These are phyloP conservation scores for Hypomontagnella submonticulosa DNA, from an alignment of 495 filamentous ascomycete genomes.

Conservation along the genomic window DNA sequence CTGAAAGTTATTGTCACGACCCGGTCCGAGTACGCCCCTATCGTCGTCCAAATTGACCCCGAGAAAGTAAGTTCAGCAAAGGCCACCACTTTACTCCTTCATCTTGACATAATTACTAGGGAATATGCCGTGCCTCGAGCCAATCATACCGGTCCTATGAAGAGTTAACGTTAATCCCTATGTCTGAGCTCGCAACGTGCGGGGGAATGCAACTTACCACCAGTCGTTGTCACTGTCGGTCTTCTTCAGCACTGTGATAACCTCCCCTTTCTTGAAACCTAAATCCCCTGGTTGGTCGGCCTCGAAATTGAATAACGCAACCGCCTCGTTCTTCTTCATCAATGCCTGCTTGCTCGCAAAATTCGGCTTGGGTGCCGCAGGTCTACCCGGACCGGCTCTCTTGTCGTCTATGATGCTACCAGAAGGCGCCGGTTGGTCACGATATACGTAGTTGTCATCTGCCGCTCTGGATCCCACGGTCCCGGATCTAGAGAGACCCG, in stretches of 20 bases:
- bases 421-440: slow-evolving; percentile 62
- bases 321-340: slow-evolving; percentile 82
- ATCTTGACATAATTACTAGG: slow-evolving; percentile 68
- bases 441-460: slow-evolving; percentile 68
- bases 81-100: slow-evolving; percentile 45
- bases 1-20: slow-evolving; percentile 17
- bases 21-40: slow-evolving; percentile 23
- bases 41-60: slow-evolving; percentile 6
- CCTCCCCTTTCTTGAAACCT: slow-evolving; percentile 95
- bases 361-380: slow-evolving; percentile 87
- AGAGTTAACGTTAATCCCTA: slow-evolving; percentile 33
- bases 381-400: slow-evolving; percentile 67
- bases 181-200: not conserved
- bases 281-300: slow-evolving; percentile 92
- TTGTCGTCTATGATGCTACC: slow-evolving; percentile 23
- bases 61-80: not conserved
- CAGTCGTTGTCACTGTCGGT: slow-evolving; percentile 93
- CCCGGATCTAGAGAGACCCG: slow-evolving; percentile 53
- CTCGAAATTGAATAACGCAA: slow-evolving; percentile 93
- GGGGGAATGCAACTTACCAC: slow-evolving; percentile 69
- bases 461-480: slow-evolving; percentile 50
- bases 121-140: slow-evolving; percentile 64
- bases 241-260: slow-evolving; percentile 96
- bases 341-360: slow-evolving; percentile 73
- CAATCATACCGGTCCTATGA: slow-evolving; percentile 66